Evolutionary conservation across 805 yeast genomes (phyloP), one percentile per base, ranked within the genome.

Genomic region (Pichia paraexigua): DNA sequence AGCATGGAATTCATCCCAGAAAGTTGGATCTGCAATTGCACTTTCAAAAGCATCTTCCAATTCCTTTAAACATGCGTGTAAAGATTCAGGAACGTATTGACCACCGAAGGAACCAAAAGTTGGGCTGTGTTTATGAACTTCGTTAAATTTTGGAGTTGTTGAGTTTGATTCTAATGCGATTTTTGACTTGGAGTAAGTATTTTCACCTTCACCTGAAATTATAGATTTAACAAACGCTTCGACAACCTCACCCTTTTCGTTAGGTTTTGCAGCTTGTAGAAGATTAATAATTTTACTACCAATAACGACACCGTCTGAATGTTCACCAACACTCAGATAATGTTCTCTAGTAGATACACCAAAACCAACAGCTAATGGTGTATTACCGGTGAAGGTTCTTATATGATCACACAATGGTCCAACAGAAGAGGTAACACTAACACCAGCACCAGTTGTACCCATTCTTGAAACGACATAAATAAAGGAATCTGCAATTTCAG

Each of bases 61-160:
- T 71, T 94, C 96, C 55, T 82, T 79, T 60, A 94, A 76, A 73
- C 98, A 92, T 43, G 95, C 80, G 70, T 91, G 92, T 63, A 94
- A 73, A 22, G 95, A 88, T 74, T 94, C 99, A 41, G 99, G 99
- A 41, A 94, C 99, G 65, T 89, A 94, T 73, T 94, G 99, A 54
- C 99, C 99, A 67, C 99, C 99, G 65, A 89, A 95, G 47, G 82
- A 90, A 63, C 98, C 99, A 62, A 92, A 92, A 56, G 85, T 77
- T 52, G 92, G 85, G 58, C 82, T 78, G 65, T 78, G 86, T 56
- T 80, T 78, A 64, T 86, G 94, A 6, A 57, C 54, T 66, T 85
- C 94, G 52, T 74, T 74, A 56, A 79, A 77, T 8, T 64, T 63
- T 18, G 67, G 65, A 8, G 55, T 49, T 7, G 18, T 42, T 1